A percentile compares a stretch with the other conserved stretches of the same genome.
Conservation (phyloP, 106 monocot species). For the Triglochin maritima region DNA sequence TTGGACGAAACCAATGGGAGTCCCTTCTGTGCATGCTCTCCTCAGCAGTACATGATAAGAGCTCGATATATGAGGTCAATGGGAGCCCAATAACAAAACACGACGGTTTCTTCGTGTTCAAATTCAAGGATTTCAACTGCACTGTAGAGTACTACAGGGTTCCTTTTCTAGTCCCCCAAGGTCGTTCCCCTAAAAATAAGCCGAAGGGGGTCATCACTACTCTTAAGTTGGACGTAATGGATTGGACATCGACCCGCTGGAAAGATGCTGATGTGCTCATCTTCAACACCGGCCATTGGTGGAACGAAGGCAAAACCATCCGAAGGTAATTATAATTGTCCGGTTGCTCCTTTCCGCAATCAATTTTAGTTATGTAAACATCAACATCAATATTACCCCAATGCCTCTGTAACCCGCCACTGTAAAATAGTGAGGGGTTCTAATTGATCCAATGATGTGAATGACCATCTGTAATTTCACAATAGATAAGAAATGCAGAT, state of each 20-base stretch:
- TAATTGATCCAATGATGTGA: too few relatives aligned
- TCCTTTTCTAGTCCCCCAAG: constrained; percentile 18
- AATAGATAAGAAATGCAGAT: too few relatives aligned
- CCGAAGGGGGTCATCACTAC: constrained; percentile 8
- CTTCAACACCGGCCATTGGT: constrained; percentile 28
- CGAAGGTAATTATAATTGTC: constrained; percentile 9
- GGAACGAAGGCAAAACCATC: constrained; percentile 21
- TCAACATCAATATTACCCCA: too few relatives aligned
- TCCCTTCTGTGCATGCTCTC: constrained; percentile 23
- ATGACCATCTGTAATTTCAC: too few relatives aligned
- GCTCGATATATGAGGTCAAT: constrained; percentile 20
- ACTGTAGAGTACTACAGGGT: constrained; percentile 21
- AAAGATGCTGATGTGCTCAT: constrained; percentile 16
- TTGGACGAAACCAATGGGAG: constrained; percentile 28
- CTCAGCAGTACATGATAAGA: constrained; percentile 7
- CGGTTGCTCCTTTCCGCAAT: background rate
- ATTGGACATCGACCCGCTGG: constrained; percentile 15
- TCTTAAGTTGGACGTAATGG: constrained; percentile 16
- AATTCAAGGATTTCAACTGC: constrained; percentile 18
- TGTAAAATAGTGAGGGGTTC: too few relatives aligned
- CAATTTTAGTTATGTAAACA: too few relatives aligned
- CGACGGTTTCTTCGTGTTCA: constrained; percentile 16
- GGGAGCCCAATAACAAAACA: constrained; percentile 19
- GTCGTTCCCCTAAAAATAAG: constrained; percentile 6
- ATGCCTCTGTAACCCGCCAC: too few relatives aligned